Conservation (phyloP, 2,329 filamentous ascomycete genomes). For the Alternaria panax region DNA sequence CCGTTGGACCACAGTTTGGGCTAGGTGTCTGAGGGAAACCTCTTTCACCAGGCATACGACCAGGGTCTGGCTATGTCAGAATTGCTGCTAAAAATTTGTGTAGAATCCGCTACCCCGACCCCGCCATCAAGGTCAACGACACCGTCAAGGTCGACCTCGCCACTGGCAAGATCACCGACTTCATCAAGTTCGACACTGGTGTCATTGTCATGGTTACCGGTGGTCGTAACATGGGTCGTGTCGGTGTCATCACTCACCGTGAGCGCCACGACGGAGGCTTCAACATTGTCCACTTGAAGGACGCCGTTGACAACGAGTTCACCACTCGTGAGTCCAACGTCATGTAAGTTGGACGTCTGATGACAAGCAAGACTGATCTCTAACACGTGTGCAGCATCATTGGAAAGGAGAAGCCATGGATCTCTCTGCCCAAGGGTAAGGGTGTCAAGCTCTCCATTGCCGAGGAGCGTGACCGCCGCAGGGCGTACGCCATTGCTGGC, state of each 20-base stretch:
- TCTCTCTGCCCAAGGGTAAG: slow-evolving; percentile 99
- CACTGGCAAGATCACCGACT: slow-evolving; percentile 98
- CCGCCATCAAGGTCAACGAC: slow-evolving; percentile 99
- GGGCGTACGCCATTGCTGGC: slow-evolving; percentile 71
- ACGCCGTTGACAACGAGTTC: slow-evolving; percentile 99
- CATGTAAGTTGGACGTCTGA: slow-evolving; percentile 60
- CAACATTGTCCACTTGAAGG: slow-evolving; percentile 99
- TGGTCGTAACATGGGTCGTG: slow-evolving; percentile 99
- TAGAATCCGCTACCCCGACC: slow-evolving; percentile 99
- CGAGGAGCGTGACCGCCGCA: slow-evolving; percentile 97
- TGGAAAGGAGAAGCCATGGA: slow-evolving; percentile 97
- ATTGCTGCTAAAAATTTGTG: slow-evolving; percentile 50
- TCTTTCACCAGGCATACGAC: slow-evolving; percentile 95
- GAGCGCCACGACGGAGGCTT: slow-evolving; percentile 99
- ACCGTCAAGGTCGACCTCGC: slow-evolving; percentile 98
- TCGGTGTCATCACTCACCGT: slow-evolving; percentile 99
- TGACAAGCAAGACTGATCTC: background rate
- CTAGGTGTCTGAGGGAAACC: slow-evolving; percentile 46
- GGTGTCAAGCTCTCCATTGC: slow-evolving; percentile 98
- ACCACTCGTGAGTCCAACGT: slow-evolving; percentile 99
- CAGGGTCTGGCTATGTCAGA: slow-evolving; percentile 80
- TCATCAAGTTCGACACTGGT: slow-evolving; percentile 98
- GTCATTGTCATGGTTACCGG: slow-evolving; percentile 98
- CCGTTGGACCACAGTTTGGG: slow-evolving; percentile 77
- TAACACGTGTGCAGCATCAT: slow-evolving; percentile 68